A percentile compares a stretch with the other conserved stretches of the same genome.
Conservation (phyloP, 331 rosid genomes). For the Quercus tomentella region DNA sequence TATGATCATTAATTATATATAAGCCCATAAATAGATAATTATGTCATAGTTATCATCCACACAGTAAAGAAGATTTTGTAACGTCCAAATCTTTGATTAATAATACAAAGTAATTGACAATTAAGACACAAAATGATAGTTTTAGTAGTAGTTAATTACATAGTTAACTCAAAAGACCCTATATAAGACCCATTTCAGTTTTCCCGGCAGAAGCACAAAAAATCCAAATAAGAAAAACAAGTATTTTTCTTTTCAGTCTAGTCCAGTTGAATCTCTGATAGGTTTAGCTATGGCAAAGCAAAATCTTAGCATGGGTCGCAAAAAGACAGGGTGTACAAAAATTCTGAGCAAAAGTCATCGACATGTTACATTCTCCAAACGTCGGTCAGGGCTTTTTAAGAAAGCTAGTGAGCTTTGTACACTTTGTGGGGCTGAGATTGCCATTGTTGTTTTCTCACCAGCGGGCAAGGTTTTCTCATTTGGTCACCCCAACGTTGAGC, state of each 20-base stretch:
- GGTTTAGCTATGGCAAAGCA: constrained; percentile 10
- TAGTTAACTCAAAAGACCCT: background rate
- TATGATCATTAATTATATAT: too few species aligned
- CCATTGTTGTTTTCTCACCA: constrained; percentile 31
- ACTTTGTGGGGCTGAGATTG: constrained; percentile 32
- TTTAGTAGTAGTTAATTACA: too few species aligned
- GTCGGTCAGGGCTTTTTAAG: constrained; percentile 38
- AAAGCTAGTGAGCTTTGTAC: constrained; percentile 41
- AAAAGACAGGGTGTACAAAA: constrained; percentile 26
- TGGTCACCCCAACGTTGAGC: constrained; percentile 27
- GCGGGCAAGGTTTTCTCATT: constrained; percentile 34
- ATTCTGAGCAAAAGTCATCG: constrained; percentile 25
- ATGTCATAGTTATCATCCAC: too few species aligned
- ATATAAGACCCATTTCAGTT: background rate
- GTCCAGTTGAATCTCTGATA: background rate
- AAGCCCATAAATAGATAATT: too few species aligned
- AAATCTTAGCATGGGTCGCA: constrained; percentile 18
- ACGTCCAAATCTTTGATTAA: constrained; percentile 22
- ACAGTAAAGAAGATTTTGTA: constrained; percentile 6
- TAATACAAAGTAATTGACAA: background rate
- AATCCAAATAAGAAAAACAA: background rate
- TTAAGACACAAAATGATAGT: background rate
- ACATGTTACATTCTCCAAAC: constrained; percentile 37
- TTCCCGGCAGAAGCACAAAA: background rate
- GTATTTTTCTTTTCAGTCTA: too few species aligned